Evolutionary conservation across 2,329 filamentous ascomycete genomes (phyloP).

Genomic region (Exophiala xenobiotica): DNA sequence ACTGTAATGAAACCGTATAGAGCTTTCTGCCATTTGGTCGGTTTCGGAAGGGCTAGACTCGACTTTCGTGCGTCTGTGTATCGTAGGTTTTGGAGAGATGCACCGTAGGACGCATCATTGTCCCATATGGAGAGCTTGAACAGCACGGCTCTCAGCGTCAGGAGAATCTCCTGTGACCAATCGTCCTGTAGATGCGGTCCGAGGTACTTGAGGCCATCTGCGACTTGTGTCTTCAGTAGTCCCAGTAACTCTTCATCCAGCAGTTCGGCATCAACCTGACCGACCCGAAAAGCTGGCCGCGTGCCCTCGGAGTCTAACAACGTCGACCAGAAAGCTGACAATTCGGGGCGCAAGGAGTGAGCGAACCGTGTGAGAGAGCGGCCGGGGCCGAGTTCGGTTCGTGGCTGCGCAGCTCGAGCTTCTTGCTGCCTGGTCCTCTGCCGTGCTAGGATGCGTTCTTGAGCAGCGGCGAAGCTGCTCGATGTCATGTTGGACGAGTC

Average conservation of each 20-base stretch:
- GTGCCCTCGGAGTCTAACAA: conserved; percentile 75
- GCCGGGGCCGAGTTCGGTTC: conserved; percentile 50
- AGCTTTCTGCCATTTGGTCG: conserved; percentile 78
- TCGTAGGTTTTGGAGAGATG: conserved; percentile 83
- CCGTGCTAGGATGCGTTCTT: conserved; percentile 79
- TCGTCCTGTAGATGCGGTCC: conserved; percentile 76
- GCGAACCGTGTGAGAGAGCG: conserved; percentile 59
- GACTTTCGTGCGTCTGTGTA: conserved; percentile 77
- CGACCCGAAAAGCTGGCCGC: conserved; percentile 83
- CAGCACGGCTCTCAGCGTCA: conserved; percentile 72
- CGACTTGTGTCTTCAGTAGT: conserved; percentile 82
- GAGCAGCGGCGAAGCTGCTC: conserved; percentile 80
- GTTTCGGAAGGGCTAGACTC: conserved; percentile 63
- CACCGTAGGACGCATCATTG: conserved; percentile 91
- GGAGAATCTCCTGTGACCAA: conserved; percentile 80
- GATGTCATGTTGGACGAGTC: conserved; percentile 49
- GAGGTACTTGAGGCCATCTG: conserved; percentile 84
- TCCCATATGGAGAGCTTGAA: conserved; percentile 98
- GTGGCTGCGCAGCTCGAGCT: conserved; percentile 41
- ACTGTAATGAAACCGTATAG: conserved; percentile 84
- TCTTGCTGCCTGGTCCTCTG: conserved; percentile 72
- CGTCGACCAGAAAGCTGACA: conserved; percentile 63
- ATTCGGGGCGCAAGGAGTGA: conserved; percentile 57
- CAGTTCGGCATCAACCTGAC: conserved; percentile 92
- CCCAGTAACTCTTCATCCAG: conserved; percentile 88